These are phyloP conservation scores for Fusarium tricinctum DNA, from an alignment of 2,329 filamentous ascomycete species.

Conservation along the genomic window DNA sequence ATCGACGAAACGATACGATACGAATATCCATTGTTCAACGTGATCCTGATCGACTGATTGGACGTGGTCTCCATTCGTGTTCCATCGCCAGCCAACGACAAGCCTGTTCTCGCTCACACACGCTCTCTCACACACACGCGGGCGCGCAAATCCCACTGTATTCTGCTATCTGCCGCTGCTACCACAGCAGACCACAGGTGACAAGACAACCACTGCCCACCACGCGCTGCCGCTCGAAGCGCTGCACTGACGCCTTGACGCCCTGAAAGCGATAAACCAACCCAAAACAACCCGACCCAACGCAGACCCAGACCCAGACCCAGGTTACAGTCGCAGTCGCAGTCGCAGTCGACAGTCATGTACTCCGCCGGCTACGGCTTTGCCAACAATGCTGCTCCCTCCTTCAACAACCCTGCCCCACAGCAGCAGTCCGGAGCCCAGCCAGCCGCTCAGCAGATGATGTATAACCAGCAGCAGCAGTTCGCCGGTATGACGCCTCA, in stretches of 20 bases:
- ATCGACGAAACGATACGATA: conserved; percentile 5
- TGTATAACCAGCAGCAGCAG: conserved; percentile 71
- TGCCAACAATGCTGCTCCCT: conserved; percentile 65
- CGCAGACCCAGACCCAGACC: not conserved
- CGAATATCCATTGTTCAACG: not conserved
- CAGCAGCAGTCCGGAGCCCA: conserved; percentile 57
- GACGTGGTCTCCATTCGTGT: conserved; percentile 34
- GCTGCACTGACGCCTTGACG: conserved; percentile 41
- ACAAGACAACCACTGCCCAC: conserved; percentile 8
- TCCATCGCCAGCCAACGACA: conserved; percentile 41
- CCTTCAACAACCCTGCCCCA: conserved; percentile 63
- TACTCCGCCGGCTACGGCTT: conserved; percentile 69
- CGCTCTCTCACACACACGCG: conserved; percentile 17
- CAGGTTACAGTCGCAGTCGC: conserved; percentile 16
- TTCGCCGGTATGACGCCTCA: conserved; percentile 68
- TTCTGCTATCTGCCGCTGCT: conserved; percentile 33
- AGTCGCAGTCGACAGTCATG: conserved; percentile 55
- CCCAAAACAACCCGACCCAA: not conserved
- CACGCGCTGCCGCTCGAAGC: conserved; percentile 42
- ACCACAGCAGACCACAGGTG: conserved; percentile 3
- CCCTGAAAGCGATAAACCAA: conserved; percentile 18
- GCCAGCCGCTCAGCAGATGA: conserved; percentile 65
- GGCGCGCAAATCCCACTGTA: conserved; percentile 23
- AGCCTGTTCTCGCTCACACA: conserved; percentile 36
- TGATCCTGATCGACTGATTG: conserved; percentile 22